Conservation (phyloP, 2,329 filamentous ascomycete species). For the Talaromyces sp. region DNA sequence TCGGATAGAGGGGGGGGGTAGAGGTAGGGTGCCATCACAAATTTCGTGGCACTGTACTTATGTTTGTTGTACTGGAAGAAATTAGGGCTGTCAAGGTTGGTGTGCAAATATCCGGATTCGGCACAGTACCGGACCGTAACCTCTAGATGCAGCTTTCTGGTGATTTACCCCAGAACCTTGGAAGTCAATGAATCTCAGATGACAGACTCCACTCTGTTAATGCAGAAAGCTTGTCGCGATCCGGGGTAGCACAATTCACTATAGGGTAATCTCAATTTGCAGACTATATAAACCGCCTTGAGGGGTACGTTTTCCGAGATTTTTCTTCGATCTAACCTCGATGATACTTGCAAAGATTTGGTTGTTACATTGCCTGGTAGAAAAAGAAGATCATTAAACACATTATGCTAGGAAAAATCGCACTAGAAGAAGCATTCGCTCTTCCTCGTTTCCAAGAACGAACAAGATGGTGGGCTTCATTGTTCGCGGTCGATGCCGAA, state of each 20-base stretch:
- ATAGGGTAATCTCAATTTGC: not conserved
- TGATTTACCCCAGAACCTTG: not conserved
- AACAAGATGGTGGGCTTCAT: conserved; percentile 17
- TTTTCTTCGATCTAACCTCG: not conserved
- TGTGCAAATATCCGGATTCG: not conserved
- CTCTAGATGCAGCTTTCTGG: not conserved
- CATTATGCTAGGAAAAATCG: conserved; percentile 17
- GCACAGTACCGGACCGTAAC: conserved; percentile 1
- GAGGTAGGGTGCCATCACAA: no score
- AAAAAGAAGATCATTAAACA: not conserved
- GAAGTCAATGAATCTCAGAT: not conserved
- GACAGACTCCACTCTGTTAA: no score
- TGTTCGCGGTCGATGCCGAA: conserved; percentile 21
- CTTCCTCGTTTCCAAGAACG: conserved; percentile 17
- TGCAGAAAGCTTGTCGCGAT: not conserved
- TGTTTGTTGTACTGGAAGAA: not conserved
- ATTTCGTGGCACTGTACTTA: no score
- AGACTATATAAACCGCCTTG: not conserved
- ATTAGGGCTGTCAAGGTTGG: not conserved
- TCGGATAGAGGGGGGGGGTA: no score
- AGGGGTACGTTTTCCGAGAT: not conserved
- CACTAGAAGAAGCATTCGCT: conserved; percentile 17
- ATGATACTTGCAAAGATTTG: not conserved
- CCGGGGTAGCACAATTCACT: not conserved
- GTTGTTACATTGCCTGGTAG: not conserved